Percentiles rank a stretch among this genome's conserved stretches.
Evolutionary conservation across 1,284 basidiomycete genomes (phyloP).

Genomic region (Sanguinoderma infundibulare): DNA sequence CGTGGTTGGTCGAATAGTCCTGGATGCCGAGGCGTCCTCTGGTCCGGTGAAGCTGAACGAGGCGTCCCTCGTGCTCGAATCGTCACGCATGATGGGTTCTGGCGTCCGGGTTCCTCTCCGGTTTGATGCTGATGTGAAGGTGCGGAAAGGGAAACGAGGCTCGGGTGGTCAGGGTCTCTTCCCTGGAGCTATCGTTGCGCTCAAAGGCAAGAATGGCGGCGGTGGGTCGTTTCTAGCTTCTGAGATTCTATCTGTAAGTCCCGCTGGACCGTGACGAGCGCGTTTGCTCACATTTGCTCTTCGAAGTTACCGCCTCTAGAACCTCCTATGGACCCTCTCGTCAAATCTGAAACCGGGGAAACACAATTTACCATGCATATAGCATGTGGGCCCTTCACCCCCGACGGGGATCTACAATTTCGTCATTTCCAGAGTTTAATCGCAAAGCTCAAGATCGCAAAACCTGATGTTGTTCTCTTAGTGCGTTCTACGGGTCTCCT

Average conservation of each 20-base stretch:
- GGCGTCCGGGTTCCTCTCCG: slow-evolving; percentile 75
- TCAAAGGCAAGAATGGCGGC: slow-evolving; percentile 93
- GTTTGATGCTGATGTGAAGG: slow-evolving; percentile 68
- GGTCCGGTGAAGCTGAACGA: slow-evolving; percentile 75
- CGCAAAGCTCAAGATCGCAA: slow-evolving; percentile 55
- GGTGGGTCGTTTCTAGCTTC: slow-evolving; percentile 85
- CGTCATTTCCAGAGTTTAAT: slow-evolving; percentile 70
- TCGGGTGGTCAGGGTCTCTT: slow-evolving; percentile 81
- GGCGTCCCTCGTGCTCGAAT: slow-evolving; percentile 76
- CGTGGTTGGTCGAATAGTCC: slow-evolving; percentile 82
- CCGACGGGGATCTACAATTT: slow-evolving; percentile 78
- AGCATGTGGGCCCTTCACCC: slow-evolving; percentile 84
- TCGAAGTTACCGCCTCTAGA: slow-evolving; percentile 56
- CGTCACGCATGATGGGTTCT: slow-evolving; percentile 77
- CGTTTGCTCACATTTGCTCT: slow-evolving; percentile 29
- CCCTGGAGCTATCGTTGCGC: slow-evolving; percentile 86
- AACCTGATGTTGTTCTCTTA: slow-evolving; percentile 81
- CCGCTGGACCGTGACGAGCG: neutral
- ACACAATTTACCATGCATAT: slow-evolving; percentile 66
- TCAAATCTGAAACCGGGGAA: slow-evolving; percentile 42
- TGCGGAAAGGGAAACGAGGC: slow-evolving; percentile 68
- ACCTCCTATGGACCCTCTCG: slow-evolving; percentile 39
- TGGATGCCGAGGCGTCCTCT: slow-evolving; percentile 63
- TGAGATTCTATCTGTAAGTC: slow-evolving; percentile 77
- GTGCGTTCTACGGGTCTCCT: slow-evolving; percentile 47